These are phyloP conservation scores for Leucaena leucocephala DNA, from an alignment of 306 rosid species.

Conservation along the genomic window DNA sequence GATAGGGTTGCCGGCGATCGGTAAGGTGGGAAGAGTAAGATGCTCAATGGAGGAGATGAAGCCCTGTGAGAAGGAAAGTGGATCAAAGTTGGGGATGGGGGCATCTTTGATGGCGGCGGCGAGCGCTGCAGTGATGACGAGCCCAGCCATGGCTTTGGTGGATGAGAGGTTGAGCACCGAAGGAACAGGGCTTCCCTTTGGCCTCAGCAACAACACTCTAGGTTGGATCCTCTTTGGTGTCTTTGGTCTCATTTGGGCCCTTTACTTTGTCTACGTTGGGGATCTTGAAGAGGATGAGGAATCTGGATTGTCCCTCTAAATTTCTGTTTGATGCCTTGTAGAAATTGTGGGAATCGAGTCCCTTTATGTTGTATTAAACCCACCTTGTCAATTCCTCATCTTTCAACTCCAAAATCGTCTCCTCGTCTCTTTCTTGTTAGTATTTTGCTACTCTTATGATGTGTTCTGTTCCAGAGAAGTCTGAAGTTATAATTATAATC, in stretches of 20 bases:
- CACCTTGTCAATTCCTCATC: conserved; percentile 32
- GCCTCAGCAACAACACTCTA: conserved; percentile 89
- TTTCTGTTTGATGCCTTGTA: conserved; percentile 33
- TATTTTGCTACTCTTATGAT: not conserved
- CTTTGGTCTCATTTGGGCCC: conserved; percentile 77
- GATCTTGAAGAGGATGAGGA: conserved; percentile 92
- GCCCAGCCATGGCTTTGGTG: conserved; percentile 92
- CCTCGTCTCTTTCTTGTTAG: conserved; percentile 5
- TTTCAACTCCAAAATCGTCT: conserved; percentile 12
- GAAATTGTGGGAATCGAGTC: conserved; percentile 34
- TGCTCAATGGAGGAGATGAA: conserved; percentile 67
- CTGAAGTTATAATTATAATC: not conserved
- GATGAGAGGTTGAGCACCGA: conserved; percentile 94
- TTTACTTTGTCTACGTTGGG: conserved; percentile 61
- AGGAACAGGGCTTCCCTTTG: conserved; percentile 97
- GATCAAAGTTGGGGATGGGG: conserved; percentile 59
- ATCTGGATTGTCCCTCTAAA: conserved; percentile 84
- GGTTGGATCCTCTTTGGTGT: conserved; percentile 81
- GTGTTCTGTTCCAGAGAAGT: not conserved
- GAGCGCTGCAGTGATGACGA: conserved; percentile 61
- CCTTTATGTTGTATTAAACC: conserved; percentile 39
- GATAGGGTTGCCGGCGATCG: conserved; percentile 66
- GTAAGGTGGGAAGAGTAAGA: conserved; percentile 72
- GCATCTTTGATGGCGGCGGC: conserved; percentile 69
- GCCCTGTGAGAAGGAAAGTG: conserved; percentile 40